Conservation (phyloP, 2,329 filamentous ascomycete species). For the Neonectria ditissima region DNA sequence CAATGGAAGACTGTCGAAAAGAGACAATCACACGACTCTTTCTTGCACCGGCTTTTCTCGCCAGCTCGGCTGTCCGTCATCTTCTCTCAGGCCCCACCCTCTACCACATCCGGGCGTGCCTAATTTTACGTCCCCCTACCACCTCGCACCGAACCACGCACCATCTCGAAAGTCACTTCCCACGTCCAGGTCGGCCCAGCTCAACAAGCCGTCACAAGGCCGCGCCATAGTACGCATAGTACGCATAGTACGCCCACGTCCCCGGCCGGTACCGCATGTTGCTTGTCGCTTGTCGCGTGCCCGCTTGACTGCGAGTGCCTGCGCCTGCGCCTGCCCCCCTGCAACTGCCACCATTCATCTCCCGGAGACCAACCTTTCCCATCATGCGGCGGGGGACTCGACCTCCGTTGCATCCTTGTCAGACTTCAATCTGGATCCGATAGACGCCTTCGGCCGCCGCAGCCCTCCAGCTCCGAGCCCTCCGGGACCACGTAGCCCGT, state of each 20-base stretch:
- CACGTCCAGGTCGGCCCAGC: background rate
- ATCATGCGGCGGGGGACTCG: slow-evolving; percentile 68
- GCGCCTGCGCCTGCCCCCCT: background rate
- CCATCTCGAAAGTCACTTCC: slow-evolving; percentile 6
- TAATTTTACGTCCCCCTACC: slow-evolving; percentile 19
- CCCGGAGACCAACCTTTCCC: slow-evolving; percentile 43
- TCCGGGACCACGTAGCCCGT: slow-evolving; percentile 39
- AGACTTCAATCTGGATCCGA: slow-evolving; percentile 68
- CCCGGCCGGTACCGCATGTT: slow-evolving; percentile 18
- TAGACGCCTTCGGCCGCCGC: slow-evolving; percentile 53
- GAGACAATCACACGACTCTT: slow-evolving; percentile 41
- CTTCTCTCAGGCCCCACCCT: slow-evolving; percentile 9
- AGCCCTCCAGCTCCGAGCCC: slow-evolving; percentile 35
- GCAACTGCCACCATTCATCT: slow-evolving; percentile 36
- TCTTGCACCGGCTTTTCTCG: slow-evolving; percentile 11
- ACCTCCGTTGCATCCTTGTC: slow-evolving; percentile 65
- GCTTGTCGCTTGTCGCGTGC: slow-evolving; percentile 22
- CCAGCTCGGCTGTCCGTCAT: slow-evolving; percentile 2
- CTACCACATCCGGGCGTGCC: slow-evolving; percentile 4
- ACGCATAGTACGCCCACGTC: slow-evolving; percentile 10
- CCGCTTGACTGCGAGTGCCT: slow-evolving; percentile 14
- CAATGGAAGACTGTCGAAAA: slow-evolving; percentile 23
- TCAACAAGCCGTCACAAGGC: slow-evolving; percentile 39
- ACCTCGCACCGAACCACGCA: slow-evolving; percentile 5
- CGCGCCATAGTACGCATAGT: too few relatives aligned